Percentiles rank a stretch among this genome's conserved stretches.
Conservation (phyloP, 2,329 filamentous ascomycete genomes). For the Podosphaera aphanis region DNA sequence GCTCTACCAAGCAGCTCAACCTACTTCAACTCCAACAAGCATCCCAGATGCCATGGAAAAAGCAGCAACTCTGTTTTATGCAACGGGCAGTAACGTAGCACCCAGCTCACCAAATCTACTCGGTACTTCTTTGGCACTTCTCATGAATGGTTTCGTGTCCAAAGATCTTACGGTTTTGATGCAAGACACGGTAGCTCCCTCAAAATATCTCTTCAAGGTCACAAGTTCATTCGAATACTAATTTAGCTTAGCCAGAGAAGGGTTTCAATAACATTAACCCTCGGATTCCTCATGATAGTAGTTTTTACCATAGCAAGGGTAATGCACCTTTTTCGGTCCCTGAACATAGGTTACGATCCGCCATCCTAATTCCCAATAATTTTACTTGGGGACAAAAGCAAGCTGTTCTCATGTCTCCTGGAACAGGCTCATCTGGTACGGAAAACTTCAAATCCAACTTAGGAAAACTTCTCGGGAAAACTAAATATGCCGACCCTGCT, state of each 20-base stretch:
- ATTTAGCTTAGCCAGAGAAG: not conserved
- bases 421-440: constrained; percentile 26
- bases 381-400: constrained; percentile 24
- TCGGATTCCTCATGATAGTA: constrained; percentile 18
- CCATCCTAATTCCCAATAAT: constrained; percentile 25
- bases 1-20: constrained; percentile 8
- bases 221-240: not conserved
- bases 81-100: constrained; percentile 1
- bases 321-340: constrained; percentile 26
- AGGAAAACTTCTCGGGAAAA: constrained; percentile 22
- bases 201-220: not conserved
- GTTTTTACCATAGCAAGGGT: constrained; percentile 8
- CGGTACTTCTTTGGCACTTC: constrained; percentile 2
- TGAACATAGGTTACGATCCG: constrained; percentile 24
- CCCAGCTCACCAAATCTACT: constrained; percentile 5
- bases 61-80: constrained; percentile 2
- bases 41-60: constrained; percentile 6
- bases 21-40: constrained; percentile 12
- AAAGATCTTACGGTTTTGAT: constrained; percentile 4
- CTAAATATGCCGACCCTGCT: constrained; percentile 23
- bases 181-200: not conserved
- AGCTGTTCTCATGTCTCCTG: constrained; percentile 28
- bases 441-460: constrained; percentile 19
- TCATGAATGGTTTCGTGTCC: constrained; percentile 5
- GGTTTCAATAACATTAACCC: constrained; percentile 3